These are phyloP conservation scores for Malus hybrid DNA, from an alignment of 331 rosid species.

Conservation along the genomic window DNA sequence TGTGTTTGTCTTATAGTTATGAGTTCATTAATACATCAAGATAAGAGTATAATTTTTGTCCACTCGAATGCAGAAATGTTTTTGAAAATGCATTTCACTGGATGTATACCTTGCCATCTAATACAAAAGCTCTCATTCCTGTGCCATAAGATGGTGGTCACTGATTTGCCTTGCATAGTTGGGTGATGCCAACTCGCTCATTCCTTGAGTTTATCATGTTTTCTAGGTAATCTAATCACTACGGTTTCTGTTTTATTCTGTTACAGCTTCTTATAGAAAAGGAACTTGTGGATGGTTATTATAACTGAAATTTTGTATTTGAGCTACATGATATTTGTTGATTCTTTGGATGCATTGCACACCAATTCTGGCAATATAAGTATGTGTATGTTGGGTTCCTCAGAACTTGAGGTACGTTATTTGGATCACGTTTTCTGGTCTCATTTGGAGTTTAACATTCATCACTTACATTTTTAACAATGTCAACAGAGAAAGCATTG, in stretches of 20 bases:
- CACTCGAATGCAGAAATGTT: slow-evolving; percentile 44
- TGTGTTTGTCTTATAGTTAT: too few relatives aligned
- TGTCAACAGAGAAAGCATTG: slow-evolving; percentile 65
- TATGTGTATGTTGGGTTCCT: slow-evolving; percentile 61
- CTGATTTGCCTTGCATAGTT: slow-evolving; percentile 92
- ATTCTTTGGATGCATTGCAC: slow-evolving; percentile 76
- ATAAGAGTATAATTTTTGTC: neutral
- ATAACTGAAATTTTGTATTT: slow-evolving; percentile 17
- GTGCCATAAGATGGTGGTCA: slow-evolving; percentile 87
- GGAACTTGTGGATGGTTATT: slow-evolving; percentile 3
- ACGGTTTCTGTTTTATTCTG: neutral
- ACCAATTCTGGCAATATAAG: slow-evolving; percentile 23
- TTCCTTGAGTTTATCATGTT: slow-evolving; percentile 87
- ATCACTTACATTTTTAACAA: neutral
- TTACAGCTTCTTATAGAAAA: neutral
- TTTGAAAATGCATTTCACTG: slow-evolving; percentile 71
- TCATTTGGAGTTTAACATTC: slow-evolving; percentile 9
- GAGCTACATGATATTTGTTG: slow-evolving; percentile 78
- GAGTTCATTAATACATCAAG: neutral
- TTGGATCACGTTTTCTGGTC: slow-evolving; percentile 1
- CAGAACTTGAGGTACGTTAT: slow-evolving; percentile 62
- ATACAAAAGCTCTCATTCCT: slow-evolving; percentile 79
- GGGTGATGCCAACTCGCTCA: slow-evolving; percentile 99
- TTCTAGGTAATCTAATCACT: slow-evolving; percentile 48
- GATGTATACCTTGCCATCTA: slow-evolving; percentile 59